Evolutionary conservation across 106 monocot species (phyloP), one percentile per base, ranked within the genome.

Genomic region (Xerophyta viscosa): DNA sequence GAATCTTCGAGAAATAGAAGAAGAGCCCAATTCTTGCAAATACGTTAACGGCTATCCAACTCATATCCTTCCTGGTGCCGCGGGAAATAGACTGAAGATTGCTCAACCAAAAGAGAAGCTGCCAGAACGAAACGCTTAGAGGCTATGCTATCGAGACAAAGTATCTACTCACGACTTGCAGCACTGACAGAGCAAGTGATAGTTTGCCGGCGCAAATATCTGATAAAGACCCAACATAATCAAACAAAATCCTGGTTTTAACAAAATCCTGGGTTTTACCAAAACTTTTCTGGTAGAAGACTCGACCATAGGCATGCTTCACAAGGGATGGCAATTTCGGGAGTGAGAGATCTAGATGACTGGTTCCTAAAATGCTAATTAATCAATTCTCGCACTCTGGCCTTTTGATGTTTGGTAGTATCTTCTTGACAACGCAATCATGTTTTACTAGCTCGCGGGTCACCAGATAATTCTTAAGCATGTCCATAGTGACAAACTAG

Each of bases 191-290:
- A 43, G 82, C 90, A 29, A 99, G 64, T 53, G 62, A 61, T 83
- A 83, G 70, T 99, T 99, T 41, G 82, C 62, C n/a, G 98, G 86
- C 9, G 36, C 12, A 37, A n/a, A 86, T 58, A 62, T 74, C 90
- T 74, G 82, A 71, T 39, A 86, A 20, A 2, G 70, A 51, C 41
- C 86, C 98, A 10, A 86, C 67, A 60, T 65, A 75, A 63, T 80
- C 71, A 43, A 83, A 79, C 21, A 89, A 54, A 52, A 61, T 69
- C 50, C 75, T 90, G 4, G 72, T 52, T 14, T 92, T 58, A 41
- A 26, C 60, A 24, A n/a, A n/a, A n/a, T n/a, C n/a, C n/a, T n/a
- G n/a, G n/a, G n/a, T n/a, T n/a, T n/a, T n/a, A n/a, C n/a, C n/a
- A n/a, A n/a, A 73, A 39, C 1, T 64, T 63, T 48, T 75, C 55